These are phyloP conservation scores for Colletotrichum sp. DNA, from an alignment of 2,329 filamentous ascomycete genomes.

Conservation along the genomic window DNA sequence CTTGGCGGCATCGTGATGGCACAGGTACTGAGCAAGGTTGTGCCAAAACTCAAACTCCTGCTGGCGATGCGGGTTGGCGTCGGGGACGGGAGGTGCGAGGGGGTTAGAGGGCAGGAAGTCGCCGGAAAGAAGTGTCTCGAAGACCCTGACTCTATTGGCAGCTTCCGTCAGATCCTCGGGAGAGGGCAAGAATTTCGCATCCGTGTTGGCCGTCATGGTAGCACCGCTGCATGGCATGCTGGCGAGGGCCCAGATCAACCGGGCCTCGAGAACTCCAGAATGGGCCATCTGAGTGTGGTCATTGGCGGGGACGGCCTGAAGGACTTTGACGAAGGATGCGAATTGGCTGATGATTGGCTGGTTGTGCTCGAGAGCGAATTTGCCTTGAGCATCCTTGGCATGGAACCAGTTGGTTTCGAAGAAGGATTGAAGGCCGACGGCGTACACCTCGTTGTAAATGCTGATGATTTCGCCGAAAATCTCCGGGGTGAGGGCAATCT, in stretches of 20 bases:
- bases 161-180: constrained; percentile 69
- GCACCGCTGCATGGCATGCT: constrained; percentile 48
- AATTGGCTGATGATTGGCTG: constrained; percentile 69
- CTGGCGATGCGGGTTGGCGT: constrained; percentile 57
- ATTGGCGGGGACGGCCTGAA: constrained; percentile 53
- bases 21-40: constrained; percentile 73
- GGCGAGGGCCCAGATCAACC: constrained; percentile 66
- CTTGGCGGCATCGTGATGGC: constrained; percentile 57
- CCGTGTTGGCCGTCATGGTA: constrained; percentile 38
- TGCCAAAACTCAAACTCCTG: constrained; percentile 85
- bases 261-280: constrained; percentile 60
- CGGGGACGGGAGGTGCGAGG: constrained; percentile 53
- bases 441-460: constrained; percentile 79
- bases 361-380: constrained; percentile 55
- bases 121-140: constrained; percentile 80
- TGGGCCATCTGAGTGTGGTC: constrained; percentile 58
- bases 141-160: constrained; percentile 72
- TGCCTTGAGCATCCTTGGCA: constrained; percentile 46
- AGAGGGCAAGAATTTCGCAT: constrained; percentile 44
- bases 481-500: constrained; percentile 55
- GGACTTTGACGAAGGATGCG: constrained; percentile 65
- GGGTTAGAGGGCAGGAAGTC: constrained; percentile 66
- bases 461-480: constrained; percentile 70
- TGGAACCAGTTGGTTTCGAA: constrained; percentile 87
- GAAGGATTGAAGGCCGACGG: constrained; percentile 74